Evolutionary conservation across 768 basidiomycete genomes (phyloP).

Genomic region (Hydnomerulius pinastri): DNA sequence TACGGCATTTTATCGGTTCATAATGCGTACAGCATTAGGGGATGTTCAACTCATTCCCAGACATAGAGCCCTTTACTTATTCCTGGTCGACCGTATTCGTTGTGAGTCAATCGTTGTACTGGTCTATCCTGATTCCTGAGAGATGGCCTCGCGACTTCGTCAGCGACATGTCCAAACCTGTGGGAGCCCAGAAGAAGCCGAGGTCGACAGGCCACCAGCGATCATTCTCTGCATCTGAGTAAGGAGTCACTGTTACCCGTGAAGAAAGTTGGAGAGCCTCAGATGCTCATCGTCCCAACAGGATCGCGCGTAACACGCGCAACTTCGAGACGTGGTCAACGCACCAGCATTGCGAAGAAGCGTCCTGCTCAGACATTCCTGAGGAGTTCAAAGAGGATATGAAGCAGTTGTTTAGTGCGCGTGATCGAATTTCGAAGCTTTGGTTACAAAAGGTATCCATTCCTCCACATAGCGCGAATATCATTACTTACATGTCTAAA

Average conservation of each 20-base stretch:
- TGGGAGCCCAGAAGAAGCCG: slow-evolving; percentile 7
- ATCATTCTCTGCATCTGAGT: slow-evolving; percentile 51
- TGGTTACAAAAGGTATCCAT: slow-evolving; percentile 45
- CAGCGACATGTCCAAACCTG: slow-evolving; percentile 21
- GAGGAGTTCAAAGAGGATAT: slow-evolving; percentile 38
- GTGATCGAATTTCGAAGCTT: slow-evolving; percentile 35
- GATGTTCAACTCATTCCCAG: too few relatives aligned
- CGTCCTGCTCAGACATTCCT: slow-evolving; percentile 47
- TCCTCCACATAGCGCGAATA: not conserved
- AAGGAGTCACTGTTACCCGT: slow-evolving; percentile 10
- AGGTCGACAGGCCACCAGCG: slow-evolving; percentile 29
- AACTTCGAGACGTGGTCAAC: slow-evolving; percentile 55
- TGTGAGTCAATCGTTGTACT: too few relatives aligned
- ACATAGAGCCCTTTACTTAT: too few relatives aligned
- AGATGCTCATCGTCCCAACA: slow-evolving; percentile 19
- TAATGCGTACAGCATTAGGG: not conserved
- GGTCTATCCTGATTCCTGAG: not conserved
- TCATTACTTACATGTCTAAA: slow-evolving; percentile 4
- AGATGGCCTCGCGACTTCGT: not conserved
- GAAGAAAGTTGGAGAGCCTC: too few relatives aligned
- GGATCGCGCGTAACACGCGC: slow-evolving; percentile 50
- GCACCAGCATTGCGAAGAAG: slow-evolving; percentile 52
- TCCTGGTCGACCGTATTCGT: not conserved
- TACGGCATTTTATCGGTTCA: not conserved
- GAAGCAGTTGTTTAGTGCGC: slow-evolving; percentile 40